Evolutionary conservation across 306 rosid genomes (phyloP).

Genomic region (Mimosa pudica): DNA sequence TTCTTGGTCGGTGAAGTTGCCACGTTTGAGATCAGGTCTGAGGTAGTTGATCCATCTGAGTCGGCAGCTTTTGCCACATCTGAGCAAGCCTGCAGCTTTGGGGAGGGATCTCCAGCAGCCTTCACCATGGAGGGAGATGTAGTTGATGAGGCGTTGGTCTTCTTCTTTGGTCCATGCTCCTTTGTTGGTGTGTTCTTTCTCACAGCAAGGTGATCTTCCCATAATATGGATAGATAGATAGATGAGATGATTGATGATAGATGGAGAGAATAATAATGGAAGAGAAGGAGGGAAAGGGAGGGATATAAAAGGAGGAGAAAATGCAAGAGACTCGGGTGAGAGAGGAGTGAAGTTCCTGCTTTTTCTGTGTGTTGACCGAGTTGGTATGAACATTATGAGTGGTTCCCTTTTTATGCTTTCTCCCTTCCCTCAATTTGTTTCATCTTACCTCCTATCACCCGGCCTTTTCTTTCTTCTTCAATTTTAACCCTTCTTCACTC

Average conservation of each 20-base stretch:
- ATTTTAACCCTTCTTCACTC: too few species aligned
- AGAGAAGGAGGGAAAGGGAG: neutral
- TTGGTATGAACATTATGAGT: constrained; percentile 53
- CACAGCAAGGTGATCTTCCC: constrained; percentile 65
- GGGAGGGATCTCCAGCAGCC: constrained; percentile 70
- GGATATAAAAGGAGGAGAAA: neutral
- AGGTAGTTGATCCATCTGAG: constrained; percentile 68
- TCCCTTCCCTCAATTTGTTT: neutral
- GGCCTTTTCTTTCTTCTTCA: neutral
- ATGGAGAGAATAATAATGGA: too few species aligned
- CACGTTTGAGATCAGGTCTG: constrained; percentile 62
- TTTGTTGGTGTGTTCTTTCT: constrained; percentile 53
- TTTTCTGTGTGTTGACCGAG: constrained; percentile 53
- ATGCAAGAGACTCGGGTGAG: constrained; percentile 43
- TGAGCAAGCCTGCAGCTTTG: constrained; percentile 59
- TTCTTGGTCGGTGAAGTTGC: constrained; percentile 56
- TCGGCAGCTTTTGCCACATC: constrained; percentile 78
- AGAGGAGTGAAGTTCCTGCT: neutral
- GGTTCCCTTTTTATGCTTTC: constrained; percentile 41
- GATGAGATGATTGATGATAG: too few species aligned
- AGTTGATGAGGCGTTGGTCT: constrained; percentile 54
- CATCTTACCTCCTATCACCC: neutral
- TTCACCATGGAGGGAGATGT: constrained; percentile 53
- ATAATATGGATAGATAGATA: constrained; percentile 5
- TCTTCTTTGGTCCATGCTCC: constrained; percentile 75